Conservation (phyloP, 2,329 filamentous ascomycete genomes). For the Fonsecaea erecta region DNA sequence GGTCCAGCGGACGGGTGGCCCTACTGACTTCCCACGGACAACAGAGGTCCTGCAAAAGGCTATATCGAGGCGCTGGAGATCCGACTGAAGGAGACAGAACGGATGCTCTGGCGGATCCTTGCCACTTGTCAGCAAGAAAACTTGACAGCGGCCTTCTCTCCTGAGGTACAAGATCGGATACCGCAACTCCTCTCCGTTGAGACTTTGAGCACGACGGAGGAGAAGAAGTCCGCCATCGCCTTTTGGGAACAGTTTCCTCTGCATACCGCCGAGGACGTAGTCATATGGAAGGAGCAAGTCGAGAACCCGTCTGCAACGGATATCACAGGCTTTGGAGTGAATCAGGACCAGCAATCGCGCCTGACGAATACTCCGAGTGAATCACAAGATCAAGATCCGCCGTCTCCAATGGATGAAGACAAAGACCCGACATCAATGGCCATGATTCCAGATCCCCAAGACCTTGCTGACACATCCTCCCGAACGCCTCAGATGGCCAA, state of each 20-base stretch:
- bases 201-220: not conserved
- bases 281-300: constrained; percentile 42
- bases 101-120: constrained; percentile 44
- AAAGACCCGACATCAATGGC: not conserved
- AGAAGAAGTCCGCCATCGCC: constrained; percentile 24
- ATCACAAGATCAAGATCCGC: not conserved
- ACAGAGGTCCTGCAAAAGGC: constrained; percentile 51
- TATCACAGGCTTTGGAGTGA: not conserved
- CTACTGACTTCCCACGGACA: not conserved
- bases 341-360: not conserved
- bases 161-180: not conserved
- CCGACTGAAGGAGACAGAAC: constrained; percentile 48
- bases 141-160: constrained; percentile 36
- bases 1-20: not conserved
- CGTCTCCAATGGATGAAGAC: not conserved
- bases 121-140: constrained; percentile 40
- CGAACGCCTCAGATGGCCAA: not conserved
- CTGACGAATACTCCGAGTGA: not conserved
- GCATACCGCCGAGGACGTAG: constrained; percentile 40
- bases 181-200: constrained; percentile 6
- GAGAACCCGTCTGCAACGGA: constrained; percentile 1
- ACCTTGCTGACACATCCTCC: not conserved
- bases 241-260: constrained; percentile 45
- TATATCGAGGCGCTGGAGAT: constrained; percentile 51
- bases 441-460: not conserved